Evolutionary conservation across 371 early-diverging fungal species (phyloP).

Genomic region (Mucor racemosus): DNA sequence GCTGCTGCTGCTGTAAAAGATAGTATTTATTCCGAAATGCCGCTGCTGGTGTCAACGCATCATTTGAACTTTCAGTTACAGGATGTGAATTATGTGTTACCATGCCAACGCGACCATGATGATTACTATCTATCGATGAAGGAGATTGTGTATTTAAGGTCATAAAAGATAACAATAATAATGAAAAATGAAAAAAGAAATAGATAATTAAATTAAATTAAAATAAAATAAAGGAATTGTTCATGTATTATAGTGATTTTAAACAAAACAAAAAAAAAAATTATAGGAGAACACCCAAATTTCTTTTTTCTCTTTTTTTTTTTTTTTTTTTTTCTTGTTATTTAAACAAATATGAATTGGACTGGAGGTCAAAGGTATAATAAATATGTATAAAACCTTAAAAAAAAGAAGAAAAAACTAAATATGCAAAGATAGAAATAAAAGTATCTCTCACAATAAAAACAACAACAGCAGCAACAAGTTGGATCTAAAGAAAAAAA

Average conservation of each 20-base stretch:
- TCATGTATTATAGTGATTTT: neutral
- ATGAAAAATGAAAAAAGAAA: slow-evolving; percentile 10
- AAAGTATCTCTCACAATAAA: neutral
- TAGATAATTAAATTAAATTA: slow-evolving; percentile 7
- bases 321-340: neutral
- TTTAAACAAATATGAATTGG: slow-evolving; percentile 16
- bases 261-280: no score
- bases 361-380: slow-evolving; percentile 17
- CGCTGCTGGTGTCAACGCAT: slow-evolving; percentile 39
- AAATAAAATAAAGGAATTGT: neutral
- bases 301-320: slow-evolving; percentile 6
- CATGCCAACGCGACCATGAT: neutral
- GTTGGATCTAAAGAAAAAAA: neutral
- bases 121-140: neutral
- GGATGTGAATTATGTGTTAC: neutral
- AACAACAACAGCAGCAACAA: neutral
- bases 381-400: neutral
- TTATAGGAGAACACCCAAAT: neutral
- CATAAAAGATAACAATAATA: slow-evolving; percentile 6
- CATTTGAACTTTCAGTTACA: neutral
- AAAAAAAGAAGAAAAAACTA: neutral
- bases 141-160: neutral
- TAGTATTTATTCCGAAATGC: slow-evolving; percentile 50
- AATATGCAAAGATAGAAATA: neutral
- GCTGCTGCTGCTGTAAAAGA: slow-evolving; percentile 25